Base-by-base conservation (phyloP, 2,329 filamentous ascomycete species). In the Hirsutella thompsonii region DNA sequence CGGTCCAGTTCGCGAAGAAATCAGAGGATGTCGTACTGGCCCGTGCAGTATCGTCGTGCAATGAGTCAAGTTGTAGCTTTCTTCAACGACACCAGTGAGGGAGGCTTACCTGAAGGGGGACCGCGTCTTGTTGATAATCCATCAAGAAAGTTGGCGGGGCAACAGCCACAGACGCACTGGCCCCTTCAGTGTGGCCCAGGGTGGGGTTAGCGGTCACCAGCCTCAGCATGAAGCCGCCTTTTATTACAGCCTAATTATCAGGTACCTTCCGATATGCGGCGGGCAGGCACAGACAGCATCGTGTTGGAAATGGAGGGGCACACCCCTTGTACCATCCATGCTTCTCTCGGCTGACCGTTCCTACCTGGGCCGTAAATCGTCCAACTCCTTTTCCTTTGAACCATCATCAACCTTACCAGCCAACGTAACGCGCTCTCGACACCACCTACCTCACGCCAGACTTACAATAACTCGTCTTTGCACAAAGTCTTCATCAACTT, bases 121-220 rank as follows among this genome's bases (percentile, higher is more conserved):
- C n/a, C 30, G 30, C 30, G 8, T 33, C n/a, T 33, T 33, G 32
- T 33, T 33, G 32, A 33, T 20, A 16, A 11, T n/a, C 18, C 85
- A 88, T 94, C 38, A 45, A 51, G 45, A 37, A 39, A 41, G 50
- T 54, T 57, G 54, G 42, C 57, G 32, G 42, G 53, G 48, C 55
- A 59, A 59, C 56, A 41, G 40, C 42, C 43, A 48, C 41, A 35
- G 18, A 20, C 14, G 23, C 36, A 20, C 19, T 20, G 19, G 39
- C 19, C 41, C 34, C 19, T 14, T 26, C 42, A 39, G 37, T 35
- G 34, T 44, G 20, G 39, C 34, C 39, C 41, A 41, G 37, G 20
- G 32, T 32, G 38, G 32, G 38, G 38, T 23, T 23, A 21, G 36
- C 35, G 44, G 47, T 48, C 50, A 54, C 50, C 48, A 56, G 52